Evolutionary conservation across 2,329 filamentous ascomycete species (phyloP).

Genomic region (Colletotrichum kahawae): DNA sequence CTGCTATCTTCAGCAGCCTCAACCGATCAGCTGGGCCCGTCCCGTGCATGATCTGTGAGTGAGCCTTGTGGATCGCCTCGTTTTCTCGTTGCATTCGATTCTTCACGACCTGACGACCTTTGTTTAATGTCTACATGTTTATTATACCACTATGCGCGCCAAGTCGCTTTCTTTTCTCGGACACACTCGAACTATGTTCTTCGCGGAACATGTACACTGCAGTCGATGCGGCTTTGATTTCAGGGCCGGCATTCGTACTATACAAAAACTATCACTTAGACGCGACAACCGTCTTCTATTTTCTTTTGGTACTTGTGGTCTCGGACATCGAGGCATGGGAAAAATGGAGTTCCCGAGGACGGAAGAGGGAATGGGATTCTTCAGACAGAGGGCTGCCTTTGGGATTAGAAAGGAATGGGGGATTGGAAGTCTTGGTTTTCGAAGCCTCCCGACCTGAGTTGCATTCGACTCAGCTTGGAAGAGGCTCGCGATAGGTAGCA

Average conservation of each 20-base stretch:
- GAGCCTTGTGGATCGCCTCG: not conserved
- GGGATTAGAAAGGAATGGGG: not conserved
- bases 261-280: slow-evolving; percentile 6
- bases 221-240: not conserved
- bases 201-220: not conserved
- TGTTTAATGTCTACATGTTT: slow-evolving; percentile 26
- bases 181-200: slow-evolving; percentile 12
- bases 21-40: not conserved
- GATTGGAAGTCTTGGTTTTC: not conserved
- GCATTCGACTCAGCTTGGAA: not conserved
- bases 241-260: not conserved
- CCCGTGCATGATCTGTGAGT: not conserved
- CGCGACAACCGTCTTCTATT: not conserved
- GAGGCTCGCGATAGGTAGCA: not conserved
- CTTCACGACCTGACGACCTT: slow-evolving; percentile 27
- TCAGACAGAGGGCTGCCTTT: not conserved
- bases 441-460: not conserved
- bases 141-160: slow-evolving; percentile 21
- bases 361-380: not conserved
- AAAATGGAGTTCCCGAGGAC: not conserved
- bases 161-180: slow-evolving; percentile 22
- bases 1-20: not conserved
- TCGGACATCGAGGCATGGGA: not conserved
- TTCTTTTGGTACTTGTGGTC: not conserved
- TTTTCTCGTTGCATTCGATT: slow-evolving; percentile 22